Percentiles rank a stretch among this genome's conserved stretches.
phyloP scores from a whole-genome alignment of 2,329 filamentous ascomycete species.

The Chrysoporthe cubensis region DNA sequence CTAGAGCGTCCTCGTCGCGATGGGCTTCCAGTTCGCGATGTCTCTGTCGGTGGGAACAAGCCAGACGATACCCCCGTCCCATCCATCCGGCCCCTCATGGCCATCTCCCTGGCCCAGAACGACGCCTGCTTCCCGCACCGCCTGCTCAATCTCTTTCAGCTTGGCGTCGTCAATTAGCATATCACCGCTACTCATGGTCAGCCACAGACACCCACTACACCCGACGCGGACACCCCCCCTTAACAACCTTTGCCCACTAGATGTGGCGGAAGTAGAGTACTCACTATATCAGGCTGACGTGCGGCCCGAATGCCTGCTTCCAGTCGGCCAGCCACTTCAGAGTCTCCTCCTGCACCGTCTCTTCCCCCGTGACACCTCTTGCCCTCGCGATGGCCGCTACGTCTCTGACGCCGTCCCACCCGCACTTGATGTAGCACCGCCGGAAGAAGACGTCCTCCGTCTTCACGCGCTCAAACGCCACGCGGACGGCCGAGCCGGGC shows the following conservation, averaged over 20 bases:
- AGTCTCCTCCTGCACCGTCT: slow-evolving; percentile 30
- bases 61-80: slow-evolving; percentile 39
- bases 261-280: slow-evolving; percentile 22
- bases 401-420: slow-evolving; percentile 31
- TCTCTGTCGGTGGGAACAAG: slow-evolving; percentile 38
- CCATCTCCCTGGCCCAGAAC: slow-evolving; percentile 16
- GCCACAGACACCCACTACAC: neutral
- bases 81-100: slow-evolving; percentile 26
- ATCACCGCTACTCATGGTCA: slow-evolving; percentile 32
- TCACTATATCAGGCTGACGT: slow-evolving; percentile 41
- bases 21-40: slow-evolving; percentile 38
- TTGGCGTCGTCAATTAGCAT: slow-evolving; percentile 33
- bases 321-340: slow-evolving; percentile 36
- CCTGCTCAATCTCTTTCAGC: slow-evolving; percentile 31
- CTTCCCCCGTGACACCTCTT: slow-evolving; percentile 34
- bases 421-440: slow-evolving; percentile 37
- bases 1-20: slow-evolving; percentile 35
- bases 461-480: slow-evolving; percentile 32
- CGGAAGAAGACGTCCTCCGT: slow-evolving; percentile 37
- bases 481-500: slow-evolving; percentile 16
- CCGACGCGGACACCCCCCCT: neutral
- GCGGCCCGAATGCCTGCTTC: slow-evolving; percentile 36
- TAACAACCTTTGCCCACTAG: too few species aligned
- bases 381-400: slow-evolving; percentile 36
- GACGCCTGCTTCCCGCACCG: slow-evolving; percentile 34